phyloP scores from a whole-genome alignment of 177 flowering plant genomes.

The Vitis hybrid region DNA sequence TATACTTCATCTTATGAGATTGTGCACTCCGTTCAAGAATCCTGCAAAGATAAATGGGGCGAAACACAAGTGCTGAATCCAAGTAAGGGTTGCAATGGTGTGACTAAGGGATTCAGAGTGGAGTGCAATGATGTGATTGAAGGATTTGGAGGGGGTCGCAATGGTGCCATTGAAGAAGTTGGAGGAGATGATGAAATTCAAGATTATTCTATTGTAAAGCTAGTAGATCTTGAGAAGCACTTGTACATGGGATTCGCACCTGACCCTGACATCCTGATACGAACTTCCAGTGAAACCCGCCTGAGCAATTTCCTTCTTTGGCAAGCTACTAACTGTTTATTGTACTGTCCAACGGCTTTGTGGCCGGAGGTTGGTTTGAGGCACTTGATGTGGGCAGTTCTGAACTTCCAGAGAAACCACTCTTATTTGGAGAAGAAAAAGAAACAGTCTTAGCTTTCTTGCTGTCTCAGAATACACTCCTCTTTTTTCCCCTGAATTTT shows the following conservation, averaged over 20 bases:
- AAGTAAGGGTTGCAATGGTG: too few species aligned
- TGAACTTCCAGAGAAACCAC: slow-evolving; percentile 51
- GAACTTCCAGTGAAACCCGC: slow-evolving; percentile 51
- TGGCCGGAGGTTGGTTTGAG: slow-evolving; percentile 79
- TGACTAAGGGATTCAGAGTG: too few species aligned
- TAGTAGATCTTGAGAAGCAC: slow-evolving; percentile 52
- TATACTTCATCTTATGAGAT: slow-evolving; percentile 80
- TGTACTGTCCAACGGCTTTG: slow-evolving; percentile 58
- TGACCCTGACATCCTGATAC: slow-evolving; percentile 65
- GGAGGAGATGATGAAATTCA: background rate
- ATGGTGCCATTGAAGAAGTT: too few species aligned
- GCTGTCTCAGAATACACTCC: background rate
- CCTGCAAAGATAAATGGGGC: slow-evolving; percentile 33
- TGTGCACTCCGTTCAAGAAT: slow-evolving; percentile 44
- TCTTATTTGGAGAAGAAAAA: slow-evolving; percentile 50
- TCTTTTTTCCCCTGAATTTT: too few species aligned
- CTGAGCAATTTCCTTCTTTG: slow-evolving; percentile 85
- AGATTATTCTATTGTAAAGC: slow-evolving; percentile 14
- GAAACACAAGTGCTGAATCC: background rate
- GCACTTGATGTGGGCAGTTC: slow-evolving; percentile 63
- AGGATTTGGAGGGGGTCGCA: too few species aligned
- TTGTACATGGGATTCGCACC: slow-evolving; percentile 65
- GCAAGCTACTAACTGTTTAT: slow-evolving; percentile 51
- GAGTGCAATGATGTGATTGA: too few species aligned
- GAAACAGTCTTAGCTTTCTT: slow-evolving; percentile 22